Conservation (phyloP, 768 basidiomycete genomes). For the Coprinellus micaceus region DNA sequence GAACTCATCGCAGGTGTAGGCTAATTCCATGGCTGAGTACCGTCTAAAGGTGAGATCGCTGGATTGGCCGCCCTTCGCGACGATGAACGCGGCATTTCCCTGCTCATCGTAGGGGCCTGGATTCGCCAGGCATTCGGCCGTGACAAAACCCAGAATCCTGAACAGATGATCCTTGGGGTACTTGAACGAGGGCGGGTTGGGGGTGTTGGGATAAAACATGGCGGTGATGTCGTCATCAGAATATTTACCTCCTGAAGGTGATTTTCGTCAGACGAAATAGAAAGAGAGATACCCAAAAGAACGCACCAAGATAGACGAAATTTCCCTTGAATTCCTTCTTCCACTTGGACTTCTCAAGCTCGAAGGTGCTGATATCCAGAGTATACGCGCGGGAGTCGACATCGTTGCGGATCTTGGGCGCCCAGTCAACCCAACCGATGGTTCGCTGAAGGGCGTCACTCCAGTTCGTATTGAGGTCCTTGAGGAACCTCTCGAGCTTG, state of each 20-base stretch:
- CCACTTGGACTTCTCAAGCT: slow-evolving; percentile 17
- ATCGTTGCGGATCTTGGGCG: slow-evolving; percentile 19
- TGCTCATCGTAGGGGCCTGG: background rate
- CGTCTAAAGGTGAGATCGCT: slow-evolving; percentile 7
- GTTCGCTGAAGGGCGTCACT: slow-evolving; percentile 11
- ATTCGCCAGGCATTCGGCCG: background rate
- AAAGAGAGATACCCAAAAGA: slow-evolving; percentile 2
- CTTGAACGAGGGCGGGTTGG: too few relatives aligned
- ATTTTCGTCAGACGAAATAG: slow-evolving; percentile 9
- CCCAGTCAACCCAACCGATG: slow-evolving; percentile 23
- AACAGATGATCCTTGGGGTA: too few relatives aligned
- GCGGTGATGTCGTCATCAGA: too few relatives aligned
- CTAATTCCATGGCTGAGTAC: background rate
- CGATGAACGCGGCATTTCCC: background rate
- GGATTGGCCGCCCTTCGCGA: slow-evolving; percentile 4
- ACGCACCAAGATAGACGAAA: slow-evolving; percentile 13
- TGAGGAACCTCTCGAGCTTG: background rate
- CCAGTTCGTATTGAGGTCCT: slow-evolving; percentile 8
- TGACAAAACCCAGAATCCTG: too few relatives aligned
- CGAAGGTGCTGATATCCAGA: slow-evolving; percentile 21
- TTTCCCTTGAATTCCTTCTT: slow-evolving; percentile 14
- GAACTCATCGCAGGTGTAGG: slow-evolving; percentile 1
- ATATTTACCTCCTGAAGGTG: slow-evolving; percentile 9
- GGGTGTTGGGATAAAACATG: too few relatives aligned
- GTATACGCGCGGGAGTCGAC: slow-evolving; percentile 23